Percentiles rank a stretch among this genome's conserved stretches.
phyloP scores from a whole-genome alignment of 192 early-diverging fungal species.

The Allomyces javanicus region DNA sequence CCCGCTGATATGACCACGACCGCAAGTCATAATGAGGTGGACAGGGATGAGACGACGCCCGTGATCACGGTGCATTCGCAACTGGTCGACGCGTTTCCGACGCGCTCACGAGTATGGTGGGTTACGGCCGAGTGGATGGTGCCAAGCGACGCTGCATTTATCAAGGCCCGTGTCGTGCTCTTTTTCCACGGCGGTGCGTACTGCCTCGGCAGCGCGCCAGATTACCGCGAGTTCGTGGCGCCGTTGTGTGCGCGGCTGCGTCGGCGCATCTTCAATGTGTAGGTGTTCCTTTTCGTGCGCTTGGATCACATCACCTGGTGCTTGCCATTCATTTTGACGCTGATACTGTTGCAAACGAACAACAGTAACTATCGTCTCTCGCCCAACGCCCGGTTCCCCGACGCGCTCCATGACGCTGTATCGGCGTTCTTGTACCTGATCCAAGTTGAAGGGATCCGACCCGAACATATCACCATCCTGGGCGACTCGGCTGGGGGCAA shows the following conservation, averaged over 20 bases:
- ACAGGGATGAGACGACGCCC: background rate
- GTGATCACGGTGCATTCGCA: background rate
- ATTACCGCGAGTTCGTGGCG: background rate
- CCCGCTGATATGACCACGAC: background rate
- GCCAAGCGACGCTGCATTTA: background rate
- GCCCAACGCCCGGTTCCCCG: constrained; percentile 26
- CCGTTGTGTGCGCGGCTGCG: background rate
- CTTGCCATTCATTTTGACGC: background rate
- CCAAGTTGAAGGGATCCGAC: constrained; percentile 3
- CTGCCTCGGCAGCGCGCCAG: background rate
- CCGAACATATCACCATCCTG: constrained; percentile 18
- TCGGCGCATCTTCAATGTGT: background rate
- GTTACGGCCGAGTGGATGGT: background rate
- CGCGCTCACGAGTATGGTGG: background rate
- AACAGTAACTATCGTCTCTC: constrained; percentile 22
- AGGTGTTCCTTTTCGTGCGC: background rate
- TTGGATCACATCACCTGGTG: background rate
- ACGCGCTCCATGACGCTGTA: constrained; percentile 24
- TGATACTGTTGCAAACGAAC: no score
- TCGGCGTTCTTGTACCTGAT: constrained; percentile 23
- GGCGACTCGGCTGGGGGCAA: constrained; percentile 36
- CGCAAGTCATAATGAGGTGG: background rate
- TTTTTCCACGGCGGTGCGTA: background rate
- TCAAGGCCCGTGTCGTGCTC: background rate
- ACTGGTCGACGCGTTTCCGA: background rate